phyloP scores from a whole-genome alignment of 305 asterid species.

The Fraxinus sp. region DNA sequence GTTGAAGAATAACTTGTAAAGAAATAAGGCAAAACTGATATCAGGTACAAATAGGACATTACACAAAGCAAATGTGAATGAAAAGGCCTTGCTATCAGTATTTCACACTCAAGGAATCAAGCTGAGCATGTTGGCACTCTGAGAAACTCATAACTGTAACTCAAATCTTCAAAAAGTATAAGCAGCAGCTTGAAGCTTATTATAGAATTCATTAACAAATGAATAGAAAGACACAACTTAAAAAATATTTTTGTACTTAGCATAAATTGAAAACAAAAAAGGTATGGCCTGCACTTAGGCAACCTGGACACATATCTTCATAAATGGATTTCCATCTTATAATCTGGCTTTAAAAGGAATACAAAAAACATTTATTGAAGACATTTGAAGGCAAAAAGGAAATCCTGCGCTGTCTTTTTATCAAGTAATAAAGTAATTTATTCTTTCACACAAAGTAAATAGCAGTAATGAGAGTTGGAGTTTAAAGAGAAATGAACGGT shows the following conservation, averaged over 20 bases:
- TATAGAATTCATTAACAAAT: too few relatives aligned
- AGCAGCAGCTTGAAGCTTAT: too few relatives aligned
- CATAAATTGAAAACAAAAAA: background rate
- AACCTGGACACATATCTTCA: background rate
- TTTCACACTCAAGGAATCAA: constrained; percentile 74
- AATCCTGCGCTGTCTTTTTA: background rate
- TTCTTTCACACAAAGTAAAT: too few relatives aligned
- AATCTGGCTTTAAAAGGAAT: background rate
- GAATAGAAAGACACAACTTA: background rate
- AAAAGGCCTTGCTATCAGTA: constrained; percentile 56
- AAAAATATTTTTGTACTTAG: background rate
- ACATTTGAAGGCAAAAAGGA: background rate
- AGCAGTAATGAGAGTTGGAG: too few relatives aligned
- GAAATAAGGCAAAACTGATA: constrained; percentile 42
- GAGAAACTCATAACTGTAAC: constrained; percentile 68
- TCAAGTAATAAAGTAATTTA: too few relatives aligned
- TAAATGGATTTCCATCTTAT: background rate
- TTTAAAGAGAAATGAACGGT: too few relatives aligned
- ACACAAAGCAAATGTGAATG: constrained; percentile 70
- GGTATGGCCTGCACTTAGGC: background rate
- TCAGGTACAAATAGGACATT: constrained; percentile 66
- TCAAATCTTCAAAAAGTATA: constrained; percentile 58
- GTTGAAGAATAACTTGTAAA: background rate
- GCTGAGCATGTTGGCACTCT: constrained; percentile 68
- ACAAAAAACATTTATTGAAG: background rate